Evolutionary conservation across 208 protist genomes (phyloP).

Genomic region (Trypanosoma platydactyli): DNA sequence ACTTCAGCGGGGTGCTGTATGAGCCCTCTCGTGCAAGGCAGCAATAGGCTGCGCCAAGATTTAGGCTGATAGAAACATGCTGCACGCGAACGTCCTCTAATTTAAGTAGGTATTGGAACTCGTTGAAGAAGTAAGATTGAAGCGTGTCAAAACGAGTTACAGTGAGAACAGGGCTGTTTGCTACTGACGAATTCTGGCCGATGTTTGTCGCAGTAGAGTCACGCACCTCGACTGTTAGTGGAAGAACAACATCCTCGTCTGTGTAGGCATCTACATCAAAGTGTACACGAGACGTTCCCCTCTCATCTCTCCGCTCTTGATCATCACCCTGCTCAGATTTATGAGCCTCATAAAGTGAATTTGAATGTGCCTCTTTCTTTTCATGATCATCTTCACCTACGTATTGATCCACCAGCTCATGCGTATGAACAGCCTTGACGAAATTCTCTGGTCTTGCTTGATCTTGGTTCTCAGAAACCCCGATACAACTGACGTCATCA

Average conservation of each 20-base stretch:
- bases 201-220: constrained; percentile 27
- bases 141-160: constrained; percentile 61
- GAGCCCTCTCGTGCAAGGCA: constrained; percentile 75
- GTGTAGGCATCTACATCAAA: constrained; percentile 38
- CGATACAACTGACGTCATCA: background rate
- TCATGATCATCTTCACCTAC: constrained; percentile 6
- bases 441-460: background rate
- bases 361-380: background rate
- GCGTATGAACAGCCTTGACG: background rate
- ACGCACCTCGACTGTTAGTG: constrained; percentile 27
- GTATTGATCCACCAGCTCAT: too few species aligned
- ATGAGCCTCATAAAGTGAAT: background rate
- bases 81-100: constrained; percentile 76
- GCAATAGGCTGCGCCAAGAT: constrained; percentile 82
- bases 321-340: constrained; percentile 6
- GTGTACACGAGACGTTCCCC: constrained; percentile 5
- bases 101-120: constrained; percentile 64
- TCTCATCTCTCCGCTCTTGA: constrained; percentile 6
- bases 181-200: constrained; percentile 38
- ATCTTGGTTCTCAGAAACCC: background rate
- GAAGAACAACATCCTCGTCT: constrained; percentile 30
- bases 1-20: constrained; percentile 74
- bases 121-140: constrained; percentile 67
- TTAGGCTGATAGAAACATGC: constrained; percentile 72
- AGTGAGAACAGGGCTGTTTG: constrained; percentile 77